Conservation (phyloP, 2,329 filamentous ascomycete species). For the Proliferodiscus dingleyae region DNA sequence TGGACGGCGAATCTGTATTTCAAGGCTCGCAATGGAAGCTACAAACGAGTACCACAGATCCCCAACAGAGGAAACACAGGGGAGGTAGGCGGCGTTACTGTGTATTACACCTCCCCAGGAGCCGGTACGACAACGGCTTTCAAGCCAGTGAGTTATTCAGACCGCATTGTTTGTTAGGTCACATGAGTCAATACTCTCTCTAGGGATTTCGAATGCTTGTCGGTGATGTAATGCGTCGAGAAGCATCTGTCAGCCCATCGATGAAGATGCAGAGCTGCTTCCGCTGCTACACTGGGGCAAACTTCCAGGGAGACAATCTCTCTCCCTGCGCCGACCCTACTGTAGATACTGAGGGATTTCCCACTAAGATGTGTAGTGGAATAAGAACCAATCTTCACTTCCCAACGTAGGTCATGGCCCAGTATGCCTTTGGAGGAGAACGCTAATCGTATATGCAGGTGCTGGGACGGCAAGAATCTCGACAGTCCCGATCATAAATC, state of each 20-base stretch:
- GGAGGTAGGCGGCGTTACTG: conserved; percentile 31
- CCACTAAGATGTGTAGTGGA: conserved; percentile 33
- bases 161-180: not conserved
- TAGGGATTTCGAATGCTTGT: conserved; percentile 75
- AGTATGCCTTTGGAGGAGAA: conserved; percentile 20
- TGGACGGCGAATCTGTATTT: conserved; percentile 30
- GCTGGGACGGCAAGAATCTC: conserved; percentile 19
- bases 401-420: conserved; percentile 31
- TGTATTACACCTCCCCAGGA: conserved; percentile 41
- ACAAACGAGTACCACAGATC: conserved; percentile 55
- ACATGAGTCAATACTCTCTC: conserved; percentile 37
- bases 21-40: conserved; percentile 30
- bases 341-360: conserved; percentile 14
- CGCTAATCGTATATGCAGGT: conserved; percentile 39
- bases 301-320: conserved; percentile 46
- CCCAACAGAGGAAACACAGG: conserved; percentile 68
- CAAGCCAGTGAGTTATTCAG: conserved; percentile 29
- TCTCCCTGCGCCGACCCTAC: conserved; percentile 20
- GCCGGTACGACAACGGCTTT: conserved; percentile 66
- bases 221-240: conserved; percentile 60
- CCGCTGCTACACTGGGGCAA: conserved; percentile 41
- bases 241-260: conserved; percentile 42
- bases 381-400: conserved; percentile 51
- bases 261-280: conserved; percentile 55
- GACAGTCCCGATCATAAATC: conserved; percentile 12